These are phyloP conservation scores for Trifolium subterraneum DNA, from an alignment of 306 rosid species.

Conservation along the genomic window DNA sequence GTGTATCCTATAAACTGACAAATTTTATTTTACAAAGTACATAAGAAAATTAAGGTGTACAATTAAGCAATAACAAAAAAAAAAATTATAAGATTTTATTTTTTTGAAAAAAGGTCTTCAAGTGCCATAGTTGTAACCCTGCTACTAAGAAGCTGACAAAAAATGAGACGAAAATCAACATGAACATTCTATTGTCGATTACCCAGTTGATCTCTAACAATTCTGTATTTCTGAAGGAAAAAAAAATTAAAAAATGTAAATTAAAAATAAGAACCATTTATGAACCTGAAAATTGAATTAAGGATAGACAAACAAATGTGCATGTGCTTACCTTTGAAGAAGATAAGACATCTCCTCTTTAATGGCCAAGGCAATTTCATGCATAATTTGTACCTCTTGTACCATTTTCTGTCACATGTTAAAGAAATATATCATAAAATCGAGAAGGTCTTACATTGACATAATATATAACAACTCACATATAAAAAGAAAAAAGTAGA, in stretches of 20 bases:
- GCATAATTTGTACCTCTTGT: conserved; percentile 55
- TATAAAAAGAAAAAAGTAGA: too few species aligned
- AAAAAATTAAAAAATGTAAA: background rate
- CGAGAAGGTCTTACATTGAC: too few species aligned
- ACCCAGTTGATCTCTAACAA: conserved; percentile 54
- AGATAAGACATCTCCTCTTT: conserved; percentile 70
- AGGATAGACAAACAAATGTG: background rate
- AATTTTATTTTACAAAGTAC: background rate
- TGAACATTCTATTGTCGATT: conserved; percentile 54
- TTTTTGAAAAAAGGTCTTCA: conserved; percentile 73
- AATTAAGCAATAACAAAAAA: background rate
- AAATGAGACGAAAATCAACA: conserved; percentile 61
- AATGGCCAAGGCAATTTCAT: conserved; percentile 54
- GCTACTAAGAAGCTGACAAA: conserved; percentile 64
- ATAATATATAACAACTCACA: too few species aligned
- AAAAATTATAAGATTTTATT: conserved; percentile 63
- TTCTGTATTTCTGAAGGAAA: conserved; percentile 57
- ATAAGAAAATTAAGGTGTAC: background rate
- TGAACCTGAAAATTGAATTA: background rate
- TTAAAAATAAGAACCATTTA: conserved; percentile 6
- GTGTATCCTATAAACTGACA: background rate
- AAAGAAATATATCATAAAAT: background rate
- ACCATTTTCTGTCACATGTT: conserved; percentile 54
- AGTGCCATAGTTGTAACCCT: conserved; percentile 71
- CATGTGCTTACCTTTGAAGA: conserved; percentile 52